These are phyloP conservation scores for Scedosporium apiospermum DNA, from an alignment of 2,329 filamentous ascomycete genomes.

Conservation along the genomic window DNA sequence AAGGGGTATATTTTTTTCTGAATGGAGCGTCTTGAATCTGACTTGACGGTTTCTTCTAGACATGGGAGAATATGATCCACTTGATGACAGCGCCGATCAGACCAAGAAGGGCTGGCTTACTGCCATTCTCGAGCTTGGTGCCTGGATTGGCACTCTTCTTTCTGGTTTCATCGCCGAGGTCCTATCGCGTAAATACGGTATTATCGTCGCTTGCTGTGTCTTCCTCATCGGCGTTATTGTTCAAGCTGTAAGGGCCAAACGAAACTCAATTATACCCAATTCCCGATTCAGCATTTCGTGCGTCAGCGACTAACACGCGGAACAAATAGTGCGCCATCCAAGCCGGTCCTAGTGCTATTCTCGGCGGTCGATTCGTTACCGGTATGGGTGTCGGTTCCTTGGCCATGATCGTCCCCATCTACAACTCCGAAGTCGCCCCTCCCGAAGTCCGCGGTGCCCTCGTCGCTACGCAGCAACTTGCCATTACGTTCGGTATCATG, in stretches of 20 bases:
- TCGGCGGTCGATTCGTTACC: slow-evolving; percentile 4
- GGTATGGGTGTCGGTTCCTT: slow-evolving; percentile 58
- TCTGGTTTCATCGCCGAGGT: slow-evolving; percentile 64
- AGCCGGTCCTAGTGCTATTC: slow-evolving; percentile 2
- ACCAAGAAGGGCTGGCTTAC: slow-evolving; percentile 51
- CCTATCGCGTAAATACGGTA: slow-evolving; percentile 58
- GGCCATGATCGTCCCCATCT: slow-evolving; percentile 55
- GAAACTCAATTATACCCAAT: slow-evolving; percentile 20
- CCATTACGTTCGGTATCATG: slow-evolving; percentile 55
- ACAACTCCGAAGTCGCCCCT: slow-evolving; percentile 36
- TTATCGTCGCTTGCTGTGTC: slow-evolving; percentile 59
- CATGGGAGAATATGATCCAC: slow-evolving; percentile 44
- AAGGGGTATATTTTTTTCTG: not conserved
- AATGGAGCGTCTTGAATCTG: not conserved
- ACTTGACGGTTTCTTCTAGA: slow-evolving; percentile 22
- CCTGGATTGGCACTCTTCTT: slow-evolving; percentile 64
- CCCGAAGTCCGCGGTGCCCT: slow-evolving; percentile 33
- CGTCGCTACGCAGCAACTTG: slow-evolving; percentile 39
- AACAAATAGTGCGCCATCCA: not conserved
- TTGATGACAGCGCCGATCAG: slow-evolving; percentile 32
- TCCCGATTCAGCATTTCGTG: not conserved
- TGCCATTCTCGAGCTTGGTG: slow-evolving; percentile 65
- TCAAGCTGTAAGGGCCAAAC: slow-evolving; percentile 32
- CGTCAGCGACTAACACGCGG: not conserved
- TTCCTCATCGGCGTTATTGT: slow-evolving; percentile 52